Percentiles rank a stretch among this genome's conserved stretches.
Evolutionary conservation across 441 rosid species (phyloP).

Genomic region (Euphorbia celastroides): DNA sequence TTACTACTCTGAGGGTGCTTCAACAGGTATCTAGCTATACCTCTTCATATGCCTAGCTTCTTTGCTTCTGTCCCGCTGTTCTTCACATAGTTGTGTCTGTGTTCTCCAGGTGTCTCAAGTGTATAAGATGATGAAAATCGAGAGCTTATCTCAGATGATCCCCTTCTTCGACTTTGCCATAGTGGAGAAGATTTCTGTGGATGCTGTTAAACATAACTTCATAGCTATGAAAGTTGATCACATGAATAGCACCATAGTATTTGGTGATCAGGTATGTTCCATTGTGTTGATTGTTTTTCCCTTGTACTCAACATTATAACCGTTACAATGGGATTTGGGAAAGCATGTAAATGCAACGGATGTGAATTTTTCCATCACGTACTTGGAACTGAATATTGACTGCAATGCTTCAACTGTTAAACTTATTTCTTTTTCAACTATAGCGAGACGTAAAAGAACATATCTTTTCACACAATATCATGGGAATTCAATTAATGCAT

Average conservation of each 20-base stretch:
- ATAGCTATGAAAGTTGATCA: constrained; percentile 89
- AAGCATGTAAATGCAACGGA: background rate
- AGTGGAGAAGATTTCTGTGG: constrained; percentile 90
- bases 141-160: constrained; percentile 70
- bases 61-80: background rate
- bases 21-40: constrained; percentile 58
- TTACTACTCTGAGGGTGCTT: constrained; percentile 81
- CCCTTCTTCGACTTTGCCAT: constrained; percentile 79
- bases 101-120: constrained; percentile 77
- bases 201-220: constrained; percentile 79
- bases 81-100: background rate
- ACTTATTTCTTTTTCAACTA: background rate
- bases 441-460: background rate
- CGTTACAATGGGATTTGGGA: background rate
- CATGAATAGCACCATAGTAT: constrained; percentile 63
- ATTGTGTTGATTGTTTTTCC: background rate
- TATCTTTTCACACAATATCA: background rate
- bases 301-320: no score
- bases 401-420: background rate
- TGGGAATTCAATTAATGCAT: background rate
- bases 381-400: background rate
- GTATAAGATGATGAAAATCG: constrained; percentile 79
- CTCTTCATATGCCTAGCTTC: background rate
- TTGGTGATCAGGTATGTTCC: constrained; percentile 59
- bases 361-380: background rate